Evolutionary conservation across 2,329 filamentous ascomycete genomes (phyloP).

Genomic region (Colletotrichum lini): DNA sequence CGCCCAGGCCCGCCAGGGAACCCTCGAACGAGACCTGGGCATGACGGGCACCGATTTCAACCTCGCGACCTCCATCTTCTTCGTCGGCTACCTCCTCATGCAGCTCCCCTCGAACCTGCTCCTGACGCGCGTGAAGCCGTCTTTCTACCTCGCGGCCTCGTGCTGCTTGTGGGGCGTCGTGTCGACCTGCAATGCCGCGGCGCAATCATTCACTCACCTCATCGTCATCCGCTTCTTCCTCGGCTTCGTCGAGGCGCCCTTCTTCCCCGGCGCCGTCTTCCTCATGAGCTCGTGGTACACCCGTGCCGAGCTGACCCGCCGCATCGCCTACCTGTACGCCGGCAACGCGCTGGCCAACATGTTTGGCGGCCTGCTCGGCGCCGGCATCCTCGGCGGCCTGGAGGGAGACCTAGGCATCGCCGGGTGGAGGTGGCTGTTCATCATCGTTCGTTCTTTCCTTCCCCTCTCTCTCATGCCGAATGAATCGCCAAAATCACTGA

Average conservation of each 20-base stretch:
- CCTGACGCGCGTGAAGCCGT: conserved; percentile 67
- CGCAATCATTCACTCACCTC: conserved; percentile 58
- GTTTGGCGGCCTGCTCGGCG: conserved; percentile 66
- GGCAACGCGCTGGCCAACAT: conserved; percentile 64
- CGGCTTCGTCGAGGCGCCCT: conserved; percentile 62
- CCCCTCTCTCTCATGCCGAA: background rate
- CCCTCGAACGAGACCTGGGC: conserved; percentile 65
- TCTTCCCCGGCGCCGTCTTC: conserved; percentile 64
- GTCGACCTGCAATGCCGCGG: conserved; percentile 63
- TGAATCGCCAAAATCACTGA: background rate
- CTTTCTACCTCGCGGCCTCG: conserved; percentile 65
- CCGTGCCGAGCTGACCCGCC: conserved; percentile 58
- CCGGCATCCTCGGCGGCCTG: conserved; percentile 62
- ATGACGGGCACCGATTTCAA: conserved; percentile 72
- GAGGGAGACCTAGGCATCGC: conserved; percentile 46
- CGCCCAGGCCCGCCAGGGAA: conserved; percentile 67
- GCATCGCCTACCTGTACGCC: conserved; percentile 63
- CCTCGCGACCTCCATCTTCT: conserved; percentile 67
- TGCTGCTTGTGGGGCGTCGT: conserved; percentile 60
- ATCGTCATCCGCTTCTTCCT: conserved; percentile 62
- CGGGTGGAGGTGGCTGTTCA: conserved; percentile 52
- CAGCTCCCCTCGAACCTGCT: conserved; percentile 74
- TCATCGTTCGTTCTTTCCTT: conserved; percentile 44
- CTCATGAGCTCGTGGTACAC: conserved; percentile 64
- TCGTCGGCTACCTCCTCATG: conserved; percentile 73